These are phyloP conservation scores for Dissophora ornata DNA, from an alignment of 192 early-diverging fungal genomes.

Conservation along the genomic window DNA sequence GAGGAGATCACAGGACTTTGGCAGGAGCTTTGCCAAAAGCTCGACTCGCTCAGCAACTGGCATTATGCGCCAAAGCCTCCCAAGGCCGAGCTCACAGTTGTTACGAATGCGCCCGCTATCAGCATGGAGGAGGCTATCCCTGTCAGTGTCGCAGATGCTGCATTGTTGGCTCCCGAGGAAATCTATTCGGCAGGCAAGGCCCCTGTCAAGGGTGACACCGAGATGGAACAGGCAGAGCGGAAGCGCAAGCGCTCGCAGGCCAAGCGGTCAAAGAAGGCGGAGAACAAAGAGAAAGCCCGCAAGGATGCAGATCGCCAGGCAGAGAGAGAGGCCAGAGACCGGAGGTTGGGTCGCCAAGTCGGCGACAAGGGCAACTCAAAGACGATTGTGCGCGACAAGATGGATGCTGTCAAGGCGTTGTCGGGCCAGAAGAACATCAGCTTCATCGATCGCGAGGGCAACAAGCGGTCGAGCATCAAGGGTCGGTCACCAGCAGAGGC, in stretches of 20 bases:
- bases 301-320: slow-evolving; percentile 63
- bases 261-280: slow-evolving; percentile 74
- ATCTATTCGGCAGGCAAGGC: slow-evolving; percentile 83
- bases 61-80: slow-evolving; percentile 88
- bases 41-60: slow-evolving; percentile 95
- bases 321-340: slow-evolving; percentile 50
- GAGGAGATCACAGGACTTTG: slow-evolving; percentile 83
- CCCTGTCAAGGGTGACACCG: slow-evolving; percentile 79
- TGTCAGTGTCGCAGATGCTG: slow-evolving; percentile 81
- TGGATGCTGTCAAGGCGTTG: slow-evolving; percentile 50
- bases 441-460: slow-evolving; percentile 56
- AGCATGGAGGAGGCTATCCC: slow-evolving; percentile 97
- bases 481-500: slow-evolving; percentile 6
- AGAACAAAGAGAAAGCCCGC: slow-evolving; percentile 68
- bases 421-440: slow-evolving; percentile 52
- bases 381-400: slow-evolving; percentile 55
- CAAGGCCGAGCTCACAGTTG: slow-evolving; percentile 82
- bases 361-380: slow-evolving; percentile 55
- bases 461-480: slow-evolving; percentile 55
- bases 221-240: slow-evolving; percentile 82
- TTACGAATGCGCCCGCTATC: slow-evolving; percentile 84
- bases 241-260: slow-evolving; percentile 72
- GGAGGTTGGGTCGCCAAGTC: slow-evolving; percentile 44
- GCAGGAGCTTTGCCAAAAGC: slow-evolving; percentile 80
- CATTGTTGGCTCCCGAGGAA: slow-evolving; percentile 90